Conservation (phyloP, 345 rosid species). For the Bretschneidera sinensis region DNA sequence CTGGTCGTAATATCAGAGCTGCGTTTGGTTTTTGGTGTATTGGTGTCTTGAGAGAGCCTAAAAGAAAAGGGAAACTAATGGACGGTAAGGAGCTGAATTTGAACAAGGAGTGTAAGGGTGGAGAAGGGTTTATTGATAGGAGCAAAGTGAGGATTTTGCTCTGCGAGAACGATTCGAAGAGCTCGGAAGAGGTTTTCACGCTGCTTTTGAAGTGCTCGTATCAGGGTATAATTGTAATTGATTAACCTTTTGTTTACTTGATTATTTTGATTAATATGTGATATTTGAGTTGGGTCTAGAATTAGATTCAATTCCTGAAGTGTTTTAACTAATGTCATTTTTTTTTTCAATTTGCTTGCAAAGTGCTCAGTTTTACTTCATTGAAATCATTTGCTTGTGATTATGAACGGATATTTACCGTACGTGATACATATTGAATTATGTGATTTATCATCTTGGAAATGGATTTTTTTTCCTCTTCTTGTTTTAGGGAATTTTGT, state of each 20-base stretch:
- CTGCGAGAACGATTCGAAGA: slow-evolving; percentile 76
- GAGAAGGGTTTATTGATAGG: slow-evolving; percentile 87
- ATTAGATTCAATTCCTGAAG: neutral
- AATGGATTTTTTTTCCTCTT: neutral
- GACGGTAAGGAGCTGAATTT: slow-evolving; percentile 49
- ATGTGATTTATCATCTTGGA: neutral
- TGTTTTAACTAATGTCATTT: neutral
- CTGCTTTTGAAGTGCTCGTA: slow-evolving; percentile 90
- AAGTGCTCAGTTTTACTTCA: no score
- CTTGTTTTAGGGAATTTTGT: neutral
- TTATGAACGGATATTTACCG: no score
- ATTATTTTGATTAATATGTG: neutral
- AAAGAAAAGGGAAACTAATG: slow-evolving; percentile 24
- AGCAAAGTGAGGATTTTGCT: slow-evolving; percentile 97
- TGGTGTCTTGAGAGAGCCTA: neutral
- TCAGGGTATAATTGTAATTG: slow-evolving; percentile 50
- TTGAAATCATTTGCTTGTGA: no score
- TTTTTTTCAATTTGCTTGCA: neutral
- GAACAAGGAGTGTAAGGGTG: slow-evolving; percentile 53
- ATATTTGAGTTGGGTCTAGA: neutral
- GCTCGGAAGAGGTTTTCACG: slow-evolving; percentile 65
- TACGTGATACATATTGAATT: neutral
- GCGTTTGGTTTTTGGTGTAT: neutral
- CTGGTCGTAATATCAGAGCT: neutral
- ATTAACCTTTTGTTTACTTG: neutral